Percentiles rank a stretch among this genome's conserved stretches.
Conservation (phyloP, 805 yeast genomes). For the Saturnispora halmiae region DNA sequence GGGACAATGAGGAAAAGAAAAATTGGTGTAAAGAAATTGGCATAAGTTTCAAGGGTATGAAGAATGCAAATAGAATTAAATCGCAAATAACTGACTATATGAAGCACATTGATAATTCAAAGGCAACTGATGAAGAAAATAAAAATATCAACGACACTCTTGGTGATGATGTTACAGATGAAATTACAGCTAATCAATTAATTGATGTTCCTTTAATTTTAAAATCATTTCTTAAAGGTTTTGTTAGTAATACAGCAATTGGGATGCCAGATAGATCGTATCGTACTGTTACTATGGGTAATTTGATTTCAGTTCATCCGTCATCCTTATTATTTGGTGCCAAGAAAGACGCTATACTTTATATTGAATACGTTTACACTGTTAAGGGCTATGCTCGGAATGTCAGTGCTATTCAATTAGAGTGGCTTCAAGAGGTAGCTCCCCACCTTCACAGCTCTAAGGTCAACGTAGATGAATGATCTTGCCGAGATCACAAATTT, state of each 20-base stretch:
- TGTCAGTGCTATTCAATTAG: constrained; percentile 71
- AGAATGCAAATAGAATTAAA: constrained; percentile 66
- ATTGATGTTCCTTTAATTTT: constrained; percentile 51
- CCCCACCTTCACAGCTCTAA: constrained; percentile 41
- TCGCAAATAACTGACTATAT: constrained; percentile 68
- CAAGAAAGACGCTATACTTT: constrained; percentile 80
- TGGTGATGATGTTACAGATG: constrained; percentile 24
- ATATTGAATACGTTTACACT: constrained; percentile 88
- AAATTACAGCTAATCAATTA: constrained; percentile 19
- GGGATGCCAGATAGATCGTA: constrained; percentile 93
- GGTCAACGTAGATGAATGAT: constrained; percentile 1
- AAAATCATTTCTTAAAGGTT: constrained; percentile 78
- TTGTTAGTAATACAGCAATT: constrained; percentile 79
- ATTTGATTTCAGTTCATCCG: constrained; percentile 81
- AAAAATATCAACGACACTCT: no score
- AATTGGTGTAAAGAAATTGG: constrained; percentile 80
- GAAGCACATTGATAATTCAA: constrained; percentile 34
- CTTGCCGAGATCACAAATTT: no score
- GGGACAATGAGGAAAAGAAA: constrained; percentile 45
- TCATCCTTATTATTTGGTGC: constrained; percentile 80
- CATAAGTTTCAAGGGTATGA: constrained; percentile 70
- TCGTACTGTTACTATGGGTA: constrained; percentile 78
- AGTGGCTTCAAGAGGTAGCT: constrained; percentile 80
- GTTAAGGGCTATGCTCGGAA: constrained; percentile 86
- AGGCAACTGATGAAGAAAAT: constrained; percentile 24